These are phyloP conservation scores for Nigrograna mackinnonii DNA, from an alignment of 2,329 filamentous ascomycete species.

Conservation along the genomic window DNA sequence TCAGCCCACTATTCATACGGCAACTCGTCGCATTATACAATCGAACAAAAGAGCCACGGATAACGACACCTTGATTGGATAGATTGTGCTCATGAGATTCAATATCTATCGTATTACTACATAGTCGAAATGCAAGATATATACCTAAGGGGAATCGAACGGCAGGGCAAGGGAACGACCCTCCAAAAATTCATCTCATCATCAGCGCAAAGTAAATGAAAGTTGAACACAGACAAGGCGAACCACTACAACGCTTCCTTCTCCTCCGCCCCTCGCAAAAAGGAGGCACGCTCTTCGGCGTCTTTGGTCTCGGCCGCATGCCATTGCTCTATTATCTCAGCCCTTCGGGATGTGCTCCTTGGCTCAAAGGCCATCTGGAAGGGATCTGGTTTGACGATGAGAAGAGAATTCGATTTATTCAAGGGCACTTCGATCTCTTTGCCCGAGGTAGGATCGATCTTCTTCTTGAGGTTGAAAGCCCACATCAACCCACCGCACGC, in stretches of 20 bases:
- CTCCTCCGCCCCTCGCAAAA: conserved; percentile 28
- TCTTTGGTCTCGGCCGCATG: conserved; percentile 41
- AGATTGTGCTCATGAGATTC: no score
- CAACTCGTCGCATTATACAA: no score
- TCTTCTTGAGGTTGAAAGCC: conserved; percentile 53
- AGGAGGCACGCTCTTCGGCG: conserved; percentile 36
- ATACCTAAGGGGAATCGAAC: no score
- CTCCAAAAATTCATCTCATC: no score
- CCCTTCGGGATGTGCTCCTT: conserved; percentile 45
- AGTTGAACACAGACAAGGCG: no score
- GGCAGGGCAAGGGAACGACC: no score
- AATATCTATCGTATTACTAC: no score
- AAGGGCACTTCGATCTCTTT: conserved; percentile 47
- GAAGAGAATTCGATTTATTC: conserved; percentile 57
- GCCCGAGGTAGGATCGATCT: conserved; percentile 48
- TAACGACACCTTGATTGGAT: no score
- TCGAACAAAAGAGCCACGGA: no score
- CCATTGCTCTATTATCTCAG: conserved; percentile 34
- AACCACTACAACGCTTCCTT: conserved; percentile 9
- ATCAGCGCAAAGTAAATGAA: no score
- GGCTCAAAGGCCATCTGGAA: conserved; percentile 60
- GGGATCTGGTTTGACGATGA: conserved; percentile 62
- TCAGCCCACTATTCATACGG: no score
- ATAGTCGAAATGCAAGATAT: no score
- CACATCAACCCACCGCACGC: conserved; percentile 55